These are phyloP conservation scores for Trichaptum fuscoviolaceum DNA, from an alignment of 768 basidiomycete genomes.

Conservation along the genomic window DNA sequence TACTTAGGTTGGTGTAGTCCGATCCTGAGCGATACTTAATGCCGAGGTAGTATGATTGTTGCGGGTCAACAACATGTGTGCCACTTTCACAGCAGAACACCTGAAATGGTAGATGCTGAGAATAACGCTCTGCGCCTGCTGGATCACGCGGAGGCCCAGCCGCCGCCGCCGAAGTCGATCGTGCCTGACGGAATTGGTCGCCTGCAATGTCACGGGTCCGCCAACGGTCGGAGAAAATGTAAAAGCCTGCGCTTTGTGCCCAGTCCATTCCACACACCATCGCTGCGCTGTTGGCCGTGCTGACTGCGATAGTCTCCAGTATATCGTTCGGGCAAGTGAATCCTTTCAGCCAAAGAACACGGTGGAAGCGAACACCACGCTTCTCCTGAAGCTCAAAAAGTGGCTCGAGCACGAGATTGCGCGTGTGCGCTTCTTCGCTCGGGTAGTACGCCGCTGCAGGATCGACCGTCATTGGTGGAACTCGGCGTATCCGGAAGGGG, in stretches of 20 bases:
- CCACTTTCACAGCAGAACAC: slow-evolving; percentile 99
- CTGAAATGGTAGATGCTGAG: slow-evolving; percentile 93
- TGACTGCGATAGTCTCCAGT: slow-evolving; percentile 90
- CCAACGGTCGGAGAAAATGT: slow-evolving; percentile 99
- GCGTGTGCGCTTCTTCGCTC: slow-evolving; percentile 88
- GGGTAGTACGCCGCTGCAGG: slow-evolving; percentile 91
- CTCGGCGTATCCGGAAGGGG: slow-evolving; percentile 87
- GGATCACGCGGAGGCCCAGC: slow-evolving; percentile 90
- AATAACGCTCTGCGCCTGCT: slow-evolving; percentile 76
- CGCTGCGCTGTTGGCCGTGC: slow-evolving; percentile 85
- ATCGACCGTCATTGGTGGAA: slow-evolving; percentile 89
- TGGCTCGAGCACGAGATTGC: slow-evolving; percentile 90
- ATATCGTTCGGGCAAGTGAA: slow-evolving; percentile 99
- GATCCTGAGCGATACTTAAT: slow-evolving; percentile 78
- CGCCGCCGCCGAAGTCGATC: slow-evolving; percentile 85
- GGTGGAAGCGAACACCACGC: slow-evolving; percentile 75
- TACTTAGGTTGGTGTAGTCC: slow-evolving; percentile 77
- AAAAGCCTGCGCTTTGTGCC: slow-evolving; percentile 96
- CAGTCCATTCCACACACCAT: slow-evolving; percentile 99
- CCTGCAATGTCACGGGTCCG: slow-evolving; percentile 96
- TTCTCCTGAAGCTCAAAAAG: slow-evolving; percentile 74
- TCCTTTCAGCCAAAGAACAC: slow-evolving; percentile 97
- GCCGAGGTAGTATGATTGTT: slow-evolving; percentile 91
- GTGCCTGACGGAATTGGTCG: slow-evolving; percentile 96
- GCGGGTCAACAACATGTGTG: slow-evolving; percentile 93